phyloP scores from a whole-genome alignment of 1,284 basidiomycete species.

The Fomes fomentarius region DNA sequence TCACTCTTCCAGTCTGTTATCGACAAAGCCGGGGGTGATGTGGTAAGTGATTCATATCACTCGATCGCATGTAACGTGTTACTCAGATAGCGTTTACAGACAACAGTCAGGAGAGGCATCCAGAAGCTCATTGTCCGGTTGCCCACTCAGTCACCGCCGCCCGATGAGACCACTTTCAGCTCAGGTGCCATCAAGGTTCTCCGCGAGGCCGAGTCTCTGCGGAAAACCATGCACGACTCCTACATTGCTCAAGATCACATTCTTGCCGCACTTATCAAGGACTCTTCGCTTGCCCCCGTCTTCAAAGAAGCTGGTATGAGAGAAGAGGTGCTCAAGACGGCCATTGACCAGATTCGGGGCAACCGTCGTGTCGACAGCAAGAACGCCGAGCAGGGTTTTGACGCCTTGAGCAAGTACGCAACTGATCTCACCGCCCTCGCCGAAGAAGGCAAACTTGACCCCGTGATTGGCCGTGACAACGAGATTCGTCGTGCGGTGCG shows the following conservation, averaged over 20 bases:
- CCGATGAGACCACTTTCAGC: constrained; percentile 76
- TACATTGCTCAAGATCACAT: constrained; percentile 91
- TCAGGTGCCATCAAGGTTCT: constrained; percentile 69
- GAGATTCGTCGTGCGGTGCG: constrained; percentile 85
- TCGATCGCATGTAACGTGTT: constrained; percentile 14
- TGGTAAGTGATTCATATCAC: constrained; percentile 46
- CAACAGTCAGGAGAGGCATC: constrained; percentile 59
- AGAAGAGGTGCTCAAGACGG: constrained; percentile 76
- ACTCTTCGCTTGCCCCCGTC: constrained; percentile 63
- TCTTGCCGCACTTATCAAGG: constrained; percentile 75
- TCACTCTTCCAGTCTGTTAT: constrained; percentile 79
- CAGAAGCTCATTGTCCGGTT: constrained; percentile 77
- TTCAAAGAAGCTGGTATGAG: constrained; percentile 80
- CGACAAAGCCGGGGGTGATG: constrained; percentile 77
- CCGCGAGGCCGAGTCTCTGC: constrained; percentile 78
- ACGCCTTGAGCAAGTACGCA: constrained; percentile 83
- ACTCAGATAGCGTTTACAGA: constrained; percentile 40
- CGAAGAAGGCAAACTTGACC: constrained; percentile 91
- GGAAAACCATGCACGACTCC: constrained; percentile 90
- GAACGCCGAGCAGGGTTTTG: constrained; percentile 86
- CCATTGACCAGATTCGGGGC: constrained; percentile 80
- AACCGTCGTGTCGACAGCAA: constrained; percentile 82
- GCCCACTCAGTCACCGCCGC: constrained; percentile 84
- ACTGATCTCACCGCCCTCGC: constrained; percentile 88
- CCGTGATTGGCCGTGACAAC: constrained; percentile 88